Base-by-base conservation (phyloP, 495 filamentous ascomycete genomes). In the Recurvomyces mirabilis region DNA sequence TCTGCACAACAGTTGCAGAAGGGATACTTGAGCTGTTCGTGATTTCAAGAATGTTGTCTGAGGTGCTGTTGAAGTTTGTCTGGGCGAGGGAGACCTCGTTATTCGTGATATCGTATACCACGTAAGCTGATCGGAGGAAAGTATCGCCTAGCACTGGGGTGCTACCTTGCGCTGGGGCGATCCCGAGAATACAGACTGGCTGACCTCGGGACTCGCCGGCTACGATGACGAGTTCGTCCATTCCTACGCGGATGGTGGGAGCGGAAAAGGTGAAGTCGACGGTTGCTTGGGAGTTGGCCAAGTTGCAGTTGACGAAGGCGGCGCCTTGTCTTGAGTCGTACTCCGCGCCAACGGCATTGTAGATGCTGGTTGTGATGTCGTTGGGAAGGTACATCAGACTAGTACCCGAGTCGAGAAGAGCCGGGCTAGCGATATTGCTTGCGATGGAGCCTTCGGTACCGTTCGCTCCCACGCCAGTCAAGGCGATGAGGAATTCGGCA, bases 371-470 rank as follows among this genome's bases (percentile, higher is more conserved):
- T 21, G 75, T 73, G 49, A 94, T 64, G 42, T 67, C 49, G 49
- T 87, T 66, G 4, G 89, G 89, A 0, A 98, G 77, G 61, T 94
- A 94, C 35, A 80, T 84, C 17, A 94, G 71, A n/a, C 79, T 86
- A 46, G 77, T 84, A 45, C 91, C 91, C n/a, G 87, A 87, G 61
- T 98, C 91, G 21, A 98, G 74, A 0, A 95, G 68, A 1, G 86
- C 86, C 1, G 78, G 77, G 6, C 85, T 59, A 9, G 72, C 73
- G 36, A 81, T 65, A 47, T 75, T 67, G 15, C 64, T 61, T 52
- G 72, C 73, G 41, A 74, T 67, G 13, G 61, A 63, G 14, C 65
- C 59, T 11, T 63, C 70, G 11, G 66, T 65, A 23, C 69, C 68
- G 15, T 68, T 69, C 9, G 76, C 49, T 14, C 69, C 59, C 11